Conservation (phyloP, 2,329 filamentous ascomycete species). For the Blastomyces emzantsi region DNA sequence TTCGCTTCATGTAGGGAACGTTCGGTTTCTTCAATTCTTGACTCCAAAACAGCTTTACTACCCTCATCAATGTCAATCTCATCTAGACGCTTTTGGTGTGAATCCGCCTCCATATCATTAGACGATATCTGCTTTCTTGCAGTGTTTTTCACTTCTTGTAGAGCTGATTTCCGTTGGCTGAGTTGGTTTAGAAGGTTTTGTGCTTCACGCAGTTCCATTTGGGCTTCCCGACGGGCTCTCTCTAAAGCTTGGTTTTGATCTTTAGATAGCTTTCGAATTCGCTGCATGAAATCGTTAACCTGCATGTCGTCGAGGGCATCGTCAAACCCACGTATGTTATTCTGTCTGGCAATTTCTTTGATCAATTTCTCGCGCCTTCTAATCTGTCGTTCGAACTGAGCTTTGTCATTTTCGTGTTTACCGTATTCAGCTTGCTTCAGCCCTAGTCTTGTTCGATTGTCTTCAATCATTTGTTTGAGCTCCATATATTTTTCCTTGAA, state of each 20-base stretch:
- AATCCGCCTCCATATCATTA: constrained; percentile 61
- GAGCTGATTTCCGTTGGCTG: constrained; percentile 61
- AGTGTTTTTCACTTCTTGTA: constrained; percentile 64
- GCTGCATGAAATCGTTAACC: constrained; percentile 67
- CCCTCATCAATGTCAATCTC: constrained; percentile 81
- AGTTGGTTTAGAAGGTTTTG: constrained; percentile 63
- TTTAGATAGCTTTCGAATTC: constrained; percentile 61
- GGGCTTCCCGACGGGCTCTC: constrained; percentile 61
- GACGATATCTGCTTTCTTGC: constrained; percentile 62
- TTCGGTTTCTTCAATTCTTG: constrained; percentile 61
- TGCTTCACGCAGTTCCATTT: constrained; percentile 64
- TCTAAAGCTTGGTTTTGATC: constrained; percentile 77
- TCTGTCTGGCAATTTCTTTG: constrained; percentile 63
- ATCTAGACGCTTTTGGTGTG: constrained; percentile 59
- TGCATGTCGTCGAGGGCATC: constrained; percentile 64
- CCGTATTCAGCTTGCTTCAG: constrained; percentile 46
- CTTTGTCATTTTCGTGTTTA: constrained; percentile 74
- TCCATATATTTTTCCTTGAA: constrained; percentile 57
- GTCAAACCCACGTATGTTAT: constrained; percentile 79
- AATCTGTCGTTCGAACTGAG: constrained; percentile 74
- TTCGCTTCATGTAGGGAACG: constrained; percentile 53
- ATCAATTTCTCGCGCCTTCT: constrained; percentile 62
- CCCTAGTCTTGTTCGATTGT: constrained; percentile 35
- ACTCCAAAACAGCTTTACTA: constrained; percentile 65
- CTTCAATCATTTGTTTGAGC: constrained; percentile 46